Conservation (phyloP, 2,329 filamentous ascomycete species). For the Nigrograna mackinnonii region DNA sequence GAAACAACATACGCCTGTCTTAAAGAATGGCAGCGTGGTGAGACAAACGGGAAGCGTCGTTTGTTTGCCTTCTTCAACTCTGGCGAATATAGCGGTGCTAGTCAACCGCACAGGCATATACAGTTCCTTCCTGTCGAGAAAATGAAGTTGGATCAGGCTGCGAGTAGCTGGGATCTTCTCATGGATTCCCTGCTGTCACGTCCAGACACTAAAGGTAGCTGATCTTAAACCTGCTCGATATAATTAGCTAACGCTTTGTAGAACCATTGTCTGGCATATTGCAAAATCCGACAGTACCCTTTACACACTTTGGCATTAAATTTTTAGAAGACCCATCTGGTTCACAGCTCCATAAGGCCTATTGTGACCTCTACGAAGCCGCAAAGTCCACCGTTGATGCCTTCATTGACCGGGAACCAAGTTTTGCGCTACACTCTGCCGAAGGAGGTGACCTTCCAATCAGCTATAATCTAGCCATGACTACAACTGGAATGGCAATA, state of each 20-base stretch:
- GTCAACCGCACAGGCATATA: constrained; percentile 72
- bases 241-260: constrained; percentile 4
- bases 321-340: constrained; percentile 46
- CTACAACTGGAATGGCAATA: constrained; percentile 56
- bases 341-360: constrained; percentile 33
- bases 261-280: constrained; percentile 3
- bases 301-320: constrained; percentile 52
- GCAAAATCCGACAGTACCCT: constrained; percentile 45
- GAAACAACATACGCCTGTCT: constrained; percentile 65
- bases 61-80: constrained; percentile 74
- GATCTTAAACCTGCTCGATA: neutral
- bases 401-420: constrained; percentile 44
- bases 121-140: constrained; percentile 69
- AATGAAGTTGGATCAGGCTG: constrained; percentile 58
- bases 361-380: constrained; percentile 35
- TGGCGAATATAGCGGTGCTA: constrained; percentile 69
- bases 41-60: constrained; percentile 32
- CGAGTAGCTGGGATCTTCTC: constrained; percentile 51
- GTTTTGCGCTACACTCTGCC: constrained; percentile 24
- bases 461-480: constrained; percentile 64
- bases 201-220: constrained; percentile 5
- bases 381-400: constrained; percentile 40
- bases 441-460: constrained; percentile 48
- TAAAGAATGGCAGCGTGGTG: constrained; percentile 53
- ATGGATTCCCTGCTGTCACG: constrained; percentile 46